Base-by-base conservation (phyloP, 345 rosid species). In the Cardamine occulta region DNA sequence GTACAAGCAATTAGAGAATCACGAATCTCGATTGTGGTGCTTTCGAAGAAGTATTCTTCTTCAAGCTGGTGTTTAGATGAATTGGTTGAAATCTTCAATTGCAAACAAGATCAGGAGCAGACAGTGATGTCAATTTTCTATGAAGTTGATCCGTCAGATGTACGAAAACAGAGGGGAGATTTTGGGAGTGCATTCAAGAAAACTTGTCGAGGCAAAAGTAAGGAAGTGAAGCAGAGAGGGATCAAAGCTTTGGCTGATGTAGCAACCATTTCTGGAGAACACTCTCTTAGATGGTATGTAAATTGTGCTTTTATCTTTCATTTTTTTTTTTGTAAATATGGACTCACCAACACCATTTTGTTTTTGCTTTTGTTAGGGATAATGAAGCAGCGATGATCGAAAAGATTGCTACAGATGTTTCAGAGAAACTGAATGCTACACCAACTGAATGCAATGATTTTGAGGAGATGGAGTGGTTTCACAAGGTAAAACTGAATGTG, bases 321-420 rank as follows among this genome's bases (percentile, higher is more conserved):
- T 24, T 24, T 24, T 24, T 24, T 34, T 12, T 12, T 11, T 14
- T 42, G 17, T 42, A 13, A 5, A 14, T 42, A 1, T 40, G 0
- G 45, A 14, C 47, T 14, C 47, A 64, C 42, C 70, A 49, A 45
- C 11, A 0, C 0, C 0, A 8, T 4, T 32, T 28, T 28, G 3
- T 44, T 26, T 37, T 68, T 54, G 10, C 13, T 28, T 42, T 5
- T 29, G 0, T 2, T 14, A 74, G 72, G 64, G 4, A 0, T 42
- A 1, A 34, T n/a, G 78, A 65, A 66, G 58, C 39, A 2, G 13
- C 15, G 9, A 58, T 72, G 75, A 48, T 59, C 11, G 3, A 23
- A 72, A 51, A 48, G 34, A 4, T 72, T 47, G 59, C 29, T 0
- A 1, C 9, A 15, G 51, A 48, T 72, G 37, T 62, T 61, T 60